Base-by-base conservation (phyloP, 805 yeast genomes). In the Ogataea corticis region DNA sequence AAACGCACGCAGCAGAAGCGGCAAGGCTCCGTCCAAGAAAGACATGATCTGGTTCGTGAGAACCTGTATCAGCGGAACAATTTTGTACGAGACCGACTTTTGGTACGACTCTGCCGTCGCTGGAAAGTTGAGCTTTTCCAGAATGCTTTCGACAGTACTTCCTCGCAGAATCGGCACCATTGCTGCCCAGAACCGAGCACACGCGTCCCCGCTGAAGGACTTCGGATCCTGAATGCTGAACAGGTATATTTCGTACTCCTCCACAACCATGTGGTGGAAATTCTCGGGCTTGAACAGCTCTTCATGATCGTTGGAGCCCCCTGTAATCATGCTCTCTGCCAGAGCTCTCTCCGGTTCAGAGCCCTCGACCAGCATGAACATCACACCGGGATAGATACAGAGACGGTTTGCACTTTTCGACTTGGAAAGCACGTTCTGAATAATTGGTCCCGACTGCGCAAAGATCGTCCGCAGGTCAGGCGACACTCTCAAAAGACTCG, bases 281-380 rank as follows among this genome's bases (percentile, higher is more conserved):
- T 60, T 63, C 11, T 54, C 35, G 11, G 33, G 35, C 2, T 38
- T 32, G 18, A 51, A 19, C 17, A 12, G 19, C 7, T 7, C n/a
- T 16, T 11, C 18, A n/a, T n/a, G 17, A 13, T 31, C 30, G 14
- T n/a, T 13, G 12, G n/a, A n/a, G n/a, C n/a, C n/a, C n/a, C 33
- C 33, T 11, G 66, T 50, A 63, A 58, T 43, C 55, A 59, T 25
- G 48, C 61, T 48, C 43, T 68, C 51, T 0, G 84, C 76, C 84
- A 85, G 83, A 1, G 55, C 49, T 28, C 70, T 66, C 52, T 79
- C 77, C 4, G 61, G 65, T 0, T 57, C 56, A 14, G 69, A 65
- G 1, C 87, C 89, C 44, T 77, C 82, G 45, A 80, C 78, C 46
- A 79, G 56, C 31, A 81, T 70, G 58, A 70, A 80, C 6, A 85